These are phyloP conservation scores for Rubroboletus pulcherrimus DNA, from an alignment of 768 basidiomycete genomes.

Conservation along the genomic window DNA sequence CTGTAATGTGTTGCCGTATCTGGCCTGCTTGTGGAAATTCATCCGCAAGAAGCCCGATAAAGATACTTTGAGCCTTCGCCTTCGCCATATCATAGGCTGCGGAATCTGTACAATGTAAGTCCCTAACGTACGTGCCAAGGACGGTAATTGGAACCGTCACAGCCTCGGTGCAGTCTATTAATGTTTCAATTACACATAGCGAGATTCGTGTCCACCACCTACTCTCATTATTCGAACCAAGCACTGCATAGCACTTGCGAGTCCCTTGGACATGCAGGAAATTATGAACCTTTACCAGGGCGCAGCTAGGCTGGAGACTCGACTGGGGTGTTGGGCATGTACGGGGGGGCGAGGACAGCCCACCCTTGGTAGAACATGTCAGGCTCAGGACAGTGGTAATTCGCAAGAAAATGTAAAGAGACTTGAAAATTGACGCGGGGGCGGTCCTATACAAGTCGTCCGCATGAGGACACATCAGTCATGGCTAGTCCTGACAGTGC, in stretches of 20 bases:
- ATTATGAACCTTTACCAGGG: too few species aligned
- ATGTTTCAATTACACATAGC: slow-evolving; percentile 17
- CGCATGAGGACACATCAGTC: too few species aligned
- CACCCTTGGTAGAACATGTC: neutral
- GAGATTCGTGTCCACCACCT: neutral
- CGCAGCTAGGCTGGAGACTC: slow-evolving; percentile 16
- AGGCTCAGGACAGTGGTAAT: neutral
- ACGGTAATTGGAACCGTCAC: neutral
- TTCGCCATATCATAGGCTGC: neutral
- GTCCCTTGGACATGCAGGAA: neutral
- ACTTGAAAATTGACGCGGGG: neutral
- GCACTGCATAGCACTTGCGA: slow-evolving; percentile 4
- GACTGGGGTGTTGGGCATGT: slow-evolving; percentile 18
- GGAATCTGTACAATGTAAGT: neutral
- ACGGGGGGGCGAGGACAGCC: neutral
- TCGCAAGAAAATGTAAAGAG: too few species aligned
- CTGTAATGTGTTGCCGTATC: neutral
- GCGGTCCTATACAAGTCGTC: neutral
- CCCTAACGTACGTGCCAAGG: neutral
- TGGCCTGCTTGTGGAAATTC: neutral
- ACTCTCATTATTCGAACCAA: neutral
- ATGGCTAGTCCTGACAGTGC: too few species aligned
- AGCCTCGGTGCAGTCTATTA: neutral
- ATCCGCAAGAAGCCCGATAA: neutral
- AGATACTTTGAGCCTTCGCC: too few species aligned